phyloP scores from a whole-genome alignment of 495 filamentous ascomycete species.

The Penicillium robsamsonii region DNA sequence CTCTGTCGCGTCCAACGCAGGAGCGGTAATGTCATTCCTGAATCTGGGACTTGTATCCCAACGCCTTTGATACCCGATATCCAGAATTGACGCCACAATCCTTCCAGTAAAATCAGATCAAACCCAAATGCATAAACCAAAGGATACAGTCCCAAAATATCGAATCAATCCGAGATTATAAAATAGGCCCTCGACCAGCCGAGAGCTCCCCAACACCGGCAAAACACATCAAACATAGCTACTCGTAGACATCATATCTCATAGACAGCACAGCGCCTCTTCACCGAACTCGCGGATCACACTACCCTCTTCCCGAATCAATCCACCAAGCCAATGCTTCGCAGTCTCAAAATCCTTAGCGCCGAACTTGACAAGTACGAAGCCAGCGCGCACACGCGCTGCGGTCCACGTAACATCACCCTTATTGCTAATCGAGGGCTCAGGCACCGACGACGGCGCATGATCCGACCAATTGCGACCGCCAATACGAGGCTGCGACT shows the following conservation, averaged over 20 bases:
- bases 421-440: constrained; percentile 43
- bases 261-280: constrained; percentile 59
- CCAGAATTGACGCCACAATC: not conserved
- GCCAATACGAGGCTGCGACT: constrained; percentile 74
- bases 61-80: constrained; percentile 1
- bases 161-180: not conserved
- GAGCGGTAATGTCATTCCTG: not conserved
- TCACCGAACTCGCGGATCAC: constrained; percentile 61
- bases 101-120: constrained; percentile 4
- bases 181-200: constrained; percentile 6
- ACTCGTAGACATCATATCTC: constrained; percentile 13
- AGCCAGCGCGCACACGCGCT: constrained; percentile 70
- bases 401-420: constrained; percentile 79
- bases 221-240: not conserved
- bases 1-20: not conserved
- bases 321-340: constrained; percentile 56
- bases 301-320: constrained; percentile 58
- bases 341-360: constrained; percentile 61
- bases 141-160: not conserved
- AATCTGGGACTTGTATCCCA: not conserved
- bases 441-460: constrained; percentile 26
- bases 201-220: not conserved
- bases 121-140: constrained; percentile 2
- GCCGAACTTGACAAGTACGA: constrained; percentile 84
- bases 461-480: constrained; percentile 69